Conservation (phyloP, 2,329 filamentous ascomycete species). For the Pseudogymnoascus sp. region DNA sequence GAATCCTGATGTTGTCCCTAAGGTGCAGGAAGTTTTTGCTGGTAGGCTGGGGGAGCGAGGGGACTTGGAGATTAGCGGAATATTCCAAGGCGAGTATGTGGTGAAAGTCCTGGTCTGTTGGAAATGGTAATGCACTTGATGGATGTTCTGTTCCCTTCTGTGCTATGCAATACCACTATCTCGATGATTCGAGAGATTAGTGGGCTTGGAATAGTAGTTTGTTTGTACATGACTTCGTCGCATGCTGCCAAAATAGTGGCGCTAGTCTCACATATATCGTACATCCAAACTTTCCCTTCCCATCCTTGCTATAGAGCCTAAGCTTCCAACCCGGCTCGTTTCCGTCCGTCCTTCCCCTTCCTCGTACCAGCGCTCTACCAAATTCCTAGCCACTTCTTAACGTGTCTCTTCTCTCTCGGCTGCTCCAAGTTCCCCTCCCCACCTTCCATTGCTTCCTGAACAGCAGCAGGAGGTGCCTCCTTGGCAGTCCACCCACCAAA, state of each 20-base stretch:
- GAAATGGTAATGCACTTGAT: not conserved
- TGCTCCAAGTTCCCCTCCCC: conserved; percentile 30
- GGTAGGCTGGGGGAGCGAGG: too few relatives aligned
- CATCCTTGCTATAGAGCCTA: not conserved
- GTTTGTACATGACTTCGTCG: not conserved
- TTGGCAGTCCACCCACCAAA: conserved; percentile 41
- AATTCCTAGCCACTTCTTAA: conserved; percentile 79
- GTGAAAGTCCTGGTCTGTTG: conserved; percentile 26
- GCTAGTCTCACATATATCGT: not conserved
- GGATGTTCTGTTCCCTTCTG: not conserved
- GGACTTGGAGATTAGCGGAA: not conserved
- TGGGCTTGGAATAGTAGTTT: not conserved
- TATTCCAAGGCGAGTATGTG: conserved; percentile 72
- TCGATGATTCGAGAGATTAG: not conserved
- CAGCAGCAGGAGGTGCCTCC: conserved; percentile 12
- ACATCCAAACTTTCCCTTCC: not conserved
- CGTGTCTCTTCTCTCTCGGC: conserved; percentile 37
- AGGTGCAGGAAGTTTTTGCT: conserved; percentile 38
- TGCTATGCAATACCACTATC: not conserved
- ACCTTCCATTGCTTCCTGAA: conserved; percentile 10
- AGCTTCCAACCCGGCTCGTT: not conserved
- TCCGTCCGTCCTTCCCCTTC: not conserved
- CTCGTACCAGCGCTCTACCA: conserved; percentile 43
- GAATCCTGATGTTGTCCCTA: conserved; percentile 52
- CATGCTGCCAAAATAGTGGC: not conserved